Evolutionary conservation across 495 filamentous ascomycete genomes (phyloP).

Genomic region (Hypoxylon fuscum): DNA sequence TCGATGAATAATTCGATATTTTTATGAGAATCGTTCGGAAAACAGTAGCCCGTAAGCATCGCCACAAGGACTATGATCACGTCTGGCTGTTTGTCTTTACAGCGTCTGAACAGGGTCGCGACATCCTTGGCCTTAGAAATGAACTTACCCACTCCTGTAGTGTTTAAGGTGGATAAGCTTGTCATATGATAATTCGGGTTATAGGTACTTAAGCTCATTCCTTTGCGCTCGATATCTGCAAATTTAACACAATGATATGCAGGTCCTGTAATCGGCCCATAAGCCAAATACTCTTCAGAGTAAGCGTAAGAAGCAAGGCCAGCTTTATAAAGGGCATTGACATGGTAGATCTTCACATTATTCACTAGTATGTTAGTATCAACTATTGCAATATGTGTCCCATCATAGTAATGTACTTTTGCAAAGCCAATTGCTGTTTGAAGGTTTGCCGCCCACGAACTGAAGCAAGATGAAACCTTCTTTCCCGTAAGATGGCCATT

Average conservation of each 20-base stretch:
- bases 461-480: neutral
- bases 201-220: neutral
- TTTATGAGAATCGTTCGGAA: too few relatives aligned
- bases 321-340: neutral
- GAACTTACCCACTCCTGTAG: too few relatives aligned
- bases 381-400: slow-evolving; percentile 16
- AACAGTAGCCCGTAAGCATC: neutral
- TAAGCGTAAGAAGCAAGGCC: neutral
- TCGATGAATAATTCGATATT: neutral
- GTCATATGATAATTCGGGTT: neutral
- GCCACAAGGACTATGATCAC: neutral
- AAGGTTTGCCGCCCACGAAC: slow-evolving; percentile 28
- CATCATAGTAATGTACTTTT: neutral
- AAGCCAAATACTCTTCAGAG: slow-evolving; percentile 13
- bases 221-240: neutral
- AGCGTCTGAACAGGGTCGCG: neutral
- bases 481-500: neutral
- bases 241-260: slow-evolving; percentile 17
- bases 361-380: slow-evolving; percentile 12
- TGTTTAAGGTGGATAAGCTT: too few relatives aligned
- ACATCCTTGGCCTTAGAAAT: neutral
- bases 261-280: slow-evolving; percentile 14
- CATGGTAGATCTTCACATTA: slow-evolving; percentile 23
- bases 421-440: too few relatives aligned
- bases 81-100: neutral